Base-by-base conservation (phyloP, 1,139 yeast species). In the Saccharomycopsis phalli region DNA sequence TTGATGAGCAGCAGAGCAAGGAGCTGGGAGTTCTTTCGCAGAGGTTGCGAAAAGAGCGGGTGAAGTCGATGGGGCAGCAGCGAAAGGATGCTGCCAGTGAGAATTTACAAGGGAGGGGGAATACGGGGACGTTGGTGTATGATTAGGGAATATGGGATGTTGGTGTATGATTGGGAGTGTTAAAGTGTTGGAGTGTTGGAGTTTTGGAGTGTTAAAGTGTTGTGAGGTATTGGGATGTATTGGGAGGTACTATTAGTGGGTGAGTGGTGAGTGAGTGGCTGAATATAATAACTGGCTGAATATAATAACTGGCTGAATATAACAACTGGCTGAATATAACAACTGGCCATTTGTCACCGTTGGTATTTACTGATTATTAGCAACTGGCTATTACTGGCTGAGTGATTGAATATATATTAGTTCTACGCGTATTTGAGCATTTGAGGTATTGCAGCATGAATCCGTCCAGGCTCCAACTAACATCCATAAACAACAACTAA, bases 1-100 rank as follows among this genome's bases (percentile, higher is more conserved):
- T 35, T 5, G 14, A 26, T n/a, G 20, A 18, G 3, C 26, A 16
- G 10, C 14, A 16, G 7, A 33, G 8, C 11, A 25, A 17, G 14
- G 47, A 50, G 32, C 40, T 41, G 23, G 58, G 58, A 4, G 47
- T 43, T 13, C 41, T 55, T 23, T 53, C 55, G 7, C 47, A 50
- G 44, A 51, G 49, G 34, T 42, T 56, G 10, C 54, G 54, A 1
- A 31, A 31, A 16, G 52, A 53, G 25, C 38, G 46, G 10, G 50
- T 51, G 41, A 55, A 54, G 43, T 41, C 49, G n/a, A 11, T 25
- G 16, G 22, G 18, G 6, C 43, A 37, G 33, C 41, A 34, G 31
- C 34, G 44, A 20, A 31, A 33, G 16, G 41, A 38, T 16, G 36
- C 29, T 22, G 43, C 46, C 3, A 30, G 31, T 18, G 19, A 34